Evolutionary conservation across 2,329 filamentous ascomycete genomes (phyloP).

Genomic region (Aureobasidium lini): DNA sequence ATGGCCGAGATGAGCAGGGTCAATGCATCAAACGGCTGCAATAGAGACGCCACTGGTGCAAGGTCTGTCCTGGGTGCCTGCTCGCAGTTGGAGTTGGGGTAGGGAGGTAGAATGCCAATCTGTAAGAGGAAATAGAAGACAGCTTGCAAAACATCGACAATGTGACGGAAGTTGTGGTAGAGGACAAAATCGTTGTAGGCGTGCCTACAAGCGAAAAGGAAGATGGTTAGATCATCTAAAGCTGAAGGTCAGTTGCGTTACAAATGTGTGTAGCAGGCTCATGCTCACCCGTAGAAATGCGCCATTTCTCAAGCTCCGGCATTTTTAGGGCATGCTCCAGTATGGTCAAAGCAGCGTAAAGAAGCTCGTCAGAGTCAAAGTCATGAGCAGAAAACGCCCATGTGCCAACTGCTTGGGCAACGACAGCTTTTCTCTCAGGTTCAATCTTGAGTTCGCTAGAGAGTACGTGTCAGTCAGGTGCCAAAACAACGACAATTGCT

Average conservation of each 20-base stretch:
- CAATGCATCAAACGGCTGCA: slow-evolving; percentile 82
- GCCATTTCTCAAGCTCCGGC: slow-evolving; percentile 74
- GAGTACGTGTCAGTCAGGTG: background rate
- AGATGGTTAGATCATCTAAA: slow-evolving; percentile 71
- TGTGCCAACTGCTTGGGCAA: slow-evolving; percentile 62
- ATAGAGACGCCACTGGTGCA: slow-evolving; percentile 54
- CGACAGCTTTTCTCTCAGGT: slow-evolving; percentile 54
- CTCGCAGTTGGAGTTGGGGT: slow-evolving; percentile 32
- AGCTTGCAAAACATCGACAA: slow-evolving; percentile 89
- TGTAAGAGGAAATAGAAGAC: slow-evolving; percentile 80
- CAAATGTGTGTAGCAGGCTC: slow-evolving; percentile 12
- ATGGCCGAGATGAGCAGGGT: slow-evolving; percentile 92
- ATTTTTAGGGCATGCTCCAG: slow-evolving; percentile 78
- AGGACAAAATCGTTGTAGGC: slow-evolving; percentile 97
- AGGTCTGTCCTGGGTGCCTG: background rate
- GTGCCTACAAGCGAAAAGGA: slow-evolving; percentile 77
- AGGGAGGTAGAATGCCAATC: slow-evolving; percentile 67
- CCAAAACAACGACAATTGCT: too few relatives aligned
- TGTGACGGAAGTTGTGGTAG: slow-evolving; percentile 97
- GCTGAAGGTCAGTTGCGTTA: slow-evolving; percentile 20
- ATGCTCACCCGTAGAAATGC: slow-evolving; percentile 63
- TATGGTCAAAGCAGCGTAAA: slow-evolving; percentile 80
- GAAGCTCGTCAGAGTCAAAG: slow-evolving; percentile 81
- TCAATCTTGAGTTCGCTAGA: slow-evolving; percentile 58
- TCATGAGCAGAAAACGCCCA: slow-evolving; percentile 90